phyloP scores from a whole-genome alignment of 1,284 basidiomycete species.

The Cryptococcus sp. region DNA sequence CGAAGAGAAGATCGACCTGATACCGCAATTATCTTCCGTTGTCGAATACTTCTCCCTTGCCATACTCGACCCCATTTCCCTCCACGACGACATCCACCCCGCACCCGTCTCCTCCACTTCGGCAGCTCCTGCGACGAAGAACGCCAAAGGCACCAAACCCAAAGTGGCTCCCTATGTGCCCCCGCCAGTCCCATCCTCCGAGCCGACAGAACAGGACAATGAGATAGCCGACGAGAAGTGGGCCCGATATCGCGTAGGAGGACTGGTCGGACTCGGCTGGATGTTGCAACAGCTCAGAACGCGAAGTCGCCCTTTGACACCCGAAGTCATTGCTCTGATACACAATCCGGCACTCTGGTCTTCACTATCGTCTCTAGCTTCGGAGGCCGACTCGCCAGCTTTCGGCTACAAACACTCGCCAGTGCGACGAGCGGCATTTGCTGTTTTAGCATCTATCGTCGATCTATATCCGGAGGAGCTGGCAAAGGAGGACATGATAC shows the following conservation, averaged over 20 bases:
- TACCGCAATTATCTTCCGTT: constrained; percentile 36
- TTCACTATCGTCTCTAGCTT: constrained; percentile 17
- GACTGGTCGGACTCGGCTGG: constrained; percentile 64
- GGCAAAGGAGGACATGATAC: constrained; percentile 22
- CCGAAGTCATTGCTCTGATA: constrained; percentile 25
- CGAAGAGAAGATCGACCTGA: constrained; percentile 44
- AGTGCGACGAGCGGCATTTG: constrained; percentile 38
- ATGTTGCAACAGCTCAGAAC: constrained; percentile 27
- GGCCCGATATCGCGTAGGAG: constrained; percentile 65
- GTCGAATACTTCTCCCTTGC: constrained; percentile 47
- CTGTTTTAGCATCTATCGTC: constrained; percentile 26
- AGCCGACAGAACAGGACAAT: constrained; percentile 25
- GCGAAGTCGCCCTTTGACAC: constrained; percentile 18
- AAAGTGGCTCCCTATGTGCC: constrained; percentile 12
- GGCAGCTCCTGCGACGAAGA: constrained; percentile 12
- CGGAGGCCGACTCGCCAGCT: constrained; percentile 5
- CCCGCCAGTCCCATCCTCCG: constrained; percentile 11
- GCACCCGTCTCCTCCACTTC: constrained; percentile 32
- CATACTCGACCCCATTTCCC: constrained; percentile 60
- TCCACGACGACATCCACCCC: constrained; percentile 67
- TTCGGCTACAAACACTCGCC: constrained; percentile 29
- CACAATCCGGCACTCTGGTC: constrained; percentile 36
- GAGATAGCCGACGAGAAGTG: constrained; percentile 56
- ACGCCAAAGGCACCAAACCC: constrained; percentile 16
- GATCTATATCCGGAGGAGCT: constrained; percentile 26